These are phyloP conservation scores for Amniculicola lignicola DNA, from an alignment of 495 filamentous ascomycete species.

Conservation along the genomic window DNA sequence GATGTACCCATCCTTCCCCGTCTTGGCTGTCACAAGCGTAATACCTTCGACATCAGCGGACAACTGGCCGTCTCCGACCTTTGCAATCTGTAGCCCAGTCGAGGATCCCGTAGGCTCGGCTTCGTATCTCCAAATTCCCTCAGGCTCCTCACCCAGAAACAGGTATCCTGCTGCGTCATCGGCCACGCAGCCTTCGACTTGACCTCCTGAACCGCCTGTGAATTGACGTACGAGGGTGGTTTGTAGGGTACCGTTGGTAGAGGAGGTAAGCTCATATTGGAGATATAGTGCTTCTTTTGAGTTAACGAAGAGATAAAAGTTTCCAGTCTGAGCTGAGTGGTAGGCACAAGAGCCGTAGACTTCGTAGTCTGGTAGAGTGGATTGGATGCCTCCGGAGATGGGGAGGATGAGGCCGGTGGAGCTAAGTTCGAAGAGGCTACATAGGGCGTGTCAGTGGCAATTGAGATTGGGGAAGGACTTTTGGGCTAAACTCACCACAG, in stretches of 20 bases:
- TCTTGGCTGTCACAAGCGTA: background rate
- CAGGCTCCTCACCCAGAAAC: slow-evolving; percentile 5
- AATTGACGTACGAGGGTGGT: background rate
- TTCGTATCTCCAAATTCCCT: slow-evolving; percentile 8
- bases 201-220: slow-evolving; percentile 1
- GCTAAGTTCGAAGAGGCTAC: slow-evolving; percentile 6
- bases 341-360: slow-evolving; percentile 1
- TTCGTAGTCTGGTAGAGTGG: background rate
- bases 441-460: too few species aligned
- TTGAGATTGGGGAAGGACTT: too few species aligned
- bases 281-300: background rate
- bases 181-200: slow-evolving; percentile 6
- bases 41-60: slow-evolving; percentile 4
- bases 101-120: background rate
- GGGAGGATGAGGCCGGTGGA: slow-evolving; percentile 1
- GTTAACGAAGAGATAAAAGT: slow-evolving; percentile 3
- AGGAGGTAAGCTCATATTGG: slow-evolving; percentile 1
- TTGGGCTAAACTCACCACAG: background rate
- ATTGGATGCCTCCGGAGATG: slow-evolving; percentile 1
- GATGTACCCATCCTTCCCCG: background rate
- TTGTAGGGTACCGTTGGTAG: background rate
- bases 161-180: slow-evolving; percentile 4
- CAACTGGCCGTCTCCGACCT: slow-evolving; percentile 5
- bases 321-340: background rate
- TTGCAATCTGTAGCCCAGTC: background rate